These are phyloP conservation scores for Iberis pinnata DNA, from an alignment of 345 rosid genomes.

Conservation along the genomic window DNA sequence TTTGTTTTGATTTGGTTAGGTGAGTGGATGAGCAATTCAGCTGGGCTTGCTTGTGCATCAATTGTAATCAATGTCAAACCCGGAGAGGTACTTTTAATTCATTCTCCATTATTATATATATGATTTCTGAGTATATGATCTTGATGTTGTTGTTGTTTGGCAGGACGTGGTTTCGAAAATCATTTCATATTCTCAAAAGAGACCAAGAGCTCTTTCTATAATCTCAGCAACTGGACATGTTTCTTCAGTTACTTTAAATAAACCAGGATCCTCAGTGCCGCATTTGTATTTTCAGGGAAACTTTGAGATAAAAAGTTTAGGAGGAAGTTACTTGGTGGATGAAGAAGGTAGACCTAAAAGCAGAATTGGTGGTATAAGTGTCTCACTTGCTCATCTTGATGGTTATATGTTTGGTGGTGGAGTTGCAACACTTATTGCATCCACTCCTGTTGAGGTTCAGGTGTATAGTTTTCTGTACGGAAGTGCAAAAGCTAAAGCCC, in stretches of 20 bases:
- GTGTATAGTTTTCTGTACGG: no score
- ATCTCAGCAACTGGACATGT: slow-evolving; percentile 88
- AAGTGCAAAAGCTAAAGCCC: no score
- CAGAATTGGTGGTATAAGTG: slow-evolving; percentile 88
- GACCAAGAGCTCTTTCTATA: slow-evolving; percentile 88
- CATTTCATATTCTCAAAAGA: slow-evolving; percentile 70
- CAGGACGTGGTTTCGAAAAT: slow-evolving; percentile 86
- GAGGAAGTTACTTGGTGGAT: slow-evolving; percentile 81
- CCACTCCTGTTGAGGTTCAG: slow-evolving; percentile 79
- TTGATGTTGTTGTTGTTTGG: slow-evolving; percentile 2
- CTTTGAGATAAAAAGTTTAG: slow-evolving; percentile 88
- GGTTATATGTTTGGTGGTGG: slow-evolving; percentile 94
- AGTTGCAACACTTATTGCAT: slow-evolving; percentile 69
- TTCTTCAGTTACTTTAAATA: slow-evolving; percentile 74
- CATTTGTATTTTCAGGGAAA: slow-evolving; percentile 49
- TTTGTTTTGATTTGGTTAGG: slow-evolving; percentile 37
- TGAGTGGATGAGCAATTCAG: slow-evolving; percentile 98
- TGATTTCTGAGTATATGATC: no score
- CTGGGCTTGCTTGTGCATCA: slow-evolving; percentile 91
- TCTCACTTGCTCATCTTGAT: slow-evolving; percentile 84
- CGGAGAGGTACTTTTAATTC: slow-evolving; percentile 57
- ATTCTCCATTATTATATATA: no score
- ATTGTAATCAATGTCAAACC: slow-evolving; percentile 70
- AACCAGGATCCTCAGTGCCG: slow-evolving; percentile 63
- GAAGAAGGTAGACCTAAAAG: slow-evolving; percentile 77